Conservation (phyloP, 305 asterid genomes). For the Ruellia speciosa region DNA sequence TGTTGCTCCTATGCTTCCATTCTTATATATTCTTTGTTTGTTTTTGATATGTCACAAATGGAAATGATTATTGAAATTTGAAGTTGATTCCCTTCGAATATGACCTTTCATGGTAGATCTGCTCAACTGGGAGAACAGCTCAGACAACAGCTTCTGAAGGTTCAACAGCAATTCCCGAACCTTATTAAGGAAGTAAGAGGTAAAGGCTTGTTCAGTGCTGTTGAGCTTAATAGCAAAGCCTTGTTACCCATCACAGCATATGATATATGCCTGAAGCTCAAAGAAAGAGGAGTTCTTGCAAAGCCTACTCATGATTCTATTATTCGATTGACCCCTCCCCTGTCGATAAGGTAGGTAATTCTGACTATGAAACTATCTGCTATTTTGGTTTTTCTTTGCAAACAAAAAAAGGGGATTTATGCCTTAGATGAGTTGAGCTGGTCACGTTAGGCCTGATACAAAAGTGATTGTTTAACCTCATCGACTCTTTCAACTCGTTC, state of each 20-base stretch:
- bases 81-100: not conserved
- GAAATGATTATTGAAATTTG: not conserved
- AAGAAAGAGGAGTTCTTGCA: slow-evolving; percentile 84
- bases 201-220: slow-evolving; percentile 82
- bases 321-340: slow-evolving; percentile 82
- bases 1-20: too few species aligned
- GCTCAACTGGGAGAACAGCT: slow-evolving; percentile 69
- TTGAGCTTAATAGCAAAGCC: slow-evolving; percentile 68
- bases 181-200: slow-evolving; percentile 79
- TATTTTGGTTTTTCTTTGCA: not conserved
- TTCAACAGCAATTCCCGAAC: slow-evolving; percentile 61
- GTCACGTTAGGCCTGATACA: not conserved
- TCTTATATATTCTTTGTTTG: not conserved
- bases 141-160: slow-evolving; percentile 42
- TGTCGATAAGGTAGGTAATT: slow-evolving; percentile 56
- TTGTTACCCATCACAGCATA: slow-evolving; percentile 67
- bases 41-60: not conserved
- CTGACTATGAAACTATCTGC: not conserved
- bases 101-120: slow-evolving; percentile 39
- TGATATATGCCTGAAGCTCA: slow-evolving; percentile 81
- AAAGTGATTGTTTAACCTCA: not conserved
- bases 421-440: not conserved
- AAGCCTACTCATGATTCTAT: slow-evolving; percentile 85
- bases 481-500: not conserved
- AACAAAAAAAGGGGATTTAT: too few species aligned